Evolutionary conservation across 306 rosid species (phyloP).

Genomic region (Trifolium repens): DNA sequence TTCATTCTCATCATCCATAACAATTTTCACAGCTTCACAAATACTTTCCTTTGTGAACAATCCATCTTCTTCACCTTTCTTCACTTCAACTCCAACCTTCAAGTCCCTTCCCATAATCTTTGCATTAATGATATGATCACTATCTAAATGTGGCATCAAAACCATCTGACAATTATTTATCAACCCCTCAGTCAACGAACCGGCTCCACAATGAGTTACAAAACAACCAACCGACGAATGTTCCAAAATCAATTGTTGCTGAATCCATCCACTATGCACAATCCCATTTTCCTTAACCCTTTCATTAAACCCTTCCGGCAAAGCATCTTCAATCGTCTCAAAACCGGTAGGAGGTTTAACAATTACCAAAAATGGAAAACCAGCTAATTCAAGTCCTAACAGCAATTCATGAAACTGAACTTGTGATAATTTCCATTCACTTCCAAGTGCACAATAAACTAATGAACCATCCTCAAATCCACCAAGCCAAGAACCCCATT

Average conservation of each 20-base stretch:
- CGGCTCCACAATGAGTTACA: constrained; percentile 64
- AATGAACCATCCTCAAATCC: constrained; percentile 24
- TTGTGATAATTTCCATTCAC: constrained; percentile 18
- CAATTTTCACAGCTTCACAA: constrained; percentile 46
- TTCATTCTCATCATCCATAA: constrained; percentile 56
- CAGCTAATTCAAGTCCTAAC: constrained; percentile 39
- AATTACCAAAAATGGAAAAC: constrained; percentile 20
- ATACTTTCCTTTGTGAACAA: constrained; percentile 51
- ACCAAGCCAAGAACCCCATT: constrained; percentile 41
- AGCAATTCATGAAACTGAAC: constrained; percentile 33
- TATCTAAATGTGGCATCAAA: constrained; percentile 46
- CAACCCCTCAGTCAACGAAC: constrained; percentile 55
- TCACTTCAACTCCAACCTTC: constrained; percentile 58
- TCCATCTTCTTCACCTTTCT: constrained; percentile 60
- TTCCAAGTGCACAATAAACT: constrained; percentile 37
- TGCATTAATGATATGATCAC: constrained; percentile 52
- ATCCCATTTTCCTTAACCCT: constrained; percentile 36
- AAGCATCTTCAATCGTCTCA: constrained; percentile 35
- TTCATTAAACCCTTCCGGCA: constrained; percentile 37
- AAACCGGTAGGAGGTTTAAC: constrained; percentile 29
- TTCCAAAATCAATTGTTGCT: constrained; percentile 53
- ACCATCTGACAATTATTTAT: constrained; percentile 45
- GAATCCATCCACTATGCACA: constrained; percentile 54
- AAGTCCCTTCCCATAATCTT: constrained; percentile 42
- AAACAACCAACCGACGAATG: constrained; percentile 67